These are phyloP conservation scores for Aquilaria malaccensis DNA, from an alignment of 345 rosid species.

Conservation along the genomic window DNA sequence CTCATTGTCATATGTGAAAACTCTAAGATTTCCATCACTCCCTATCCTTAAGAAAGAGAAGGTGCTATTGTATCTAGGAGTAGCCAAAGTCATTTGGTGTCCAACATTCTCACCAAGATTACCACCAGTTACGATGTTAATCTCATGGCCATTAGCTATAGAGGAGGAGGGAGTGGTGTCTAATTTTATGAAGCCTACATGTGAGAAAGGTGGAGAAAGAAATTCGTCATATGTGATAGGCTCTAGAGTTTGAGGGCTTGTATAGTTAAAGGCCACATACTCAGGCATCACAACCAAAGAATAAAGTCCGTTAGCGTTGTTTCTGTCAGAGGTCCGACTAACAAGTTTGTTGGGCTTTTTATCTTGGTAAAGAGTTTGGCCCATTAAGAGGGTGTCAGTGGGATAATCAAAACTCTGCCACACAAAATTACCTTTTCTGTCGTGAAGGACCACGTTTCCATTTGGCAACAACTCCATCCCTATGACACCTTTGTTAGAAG, in stretches of 20 bases:
- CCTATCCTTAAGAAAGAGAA: slow-evolving; percentile 5
- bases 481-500: slow-evolving; percentile 24
- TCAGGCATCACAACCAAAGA: slow-evolving; percentile 43
- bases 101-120: background rate
- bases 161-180: background rate
- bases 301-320: slow-evolving; percentile 37
- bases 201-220: background rate
- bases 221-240: no score
- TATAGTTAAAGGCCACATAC: slow-evolving; percentile 11
- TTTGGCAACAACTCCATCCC: slow-evolving; percentile 34
- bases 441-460: slow-evolving; percentile 61
- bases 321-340: slow-evolving; percentile 30
- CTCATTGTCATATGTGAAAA: slow-evolving; percentile 2
- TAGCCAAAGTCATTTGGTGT: background rate
- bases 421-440: slow-evolving; percentile 32
- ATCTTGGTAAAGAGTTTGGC: slow-evolving; percentile 38
- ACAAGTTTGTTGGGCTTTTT: slow-evolving; percentile 36
- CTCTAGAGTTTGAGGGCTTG: background rate
- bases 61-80: slow-evolving; percentile 16
- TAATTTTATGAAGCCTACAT: background rate
- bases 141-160: background rate
- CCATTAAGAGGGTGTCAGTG: slow-evolving; percentile 55
- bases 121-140: slow-evolving; percentile 1
- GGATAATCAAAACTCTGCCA: slow-evolving; percentile 70
- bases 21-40: slow-evolving; percentile 4